A percentile compares a stretch with the other conserved stretches of the same genome.
phyloP scores from a whole-genome alignment of 805 yeast species.

The Scheffersomyces amazonensis region DNA sequence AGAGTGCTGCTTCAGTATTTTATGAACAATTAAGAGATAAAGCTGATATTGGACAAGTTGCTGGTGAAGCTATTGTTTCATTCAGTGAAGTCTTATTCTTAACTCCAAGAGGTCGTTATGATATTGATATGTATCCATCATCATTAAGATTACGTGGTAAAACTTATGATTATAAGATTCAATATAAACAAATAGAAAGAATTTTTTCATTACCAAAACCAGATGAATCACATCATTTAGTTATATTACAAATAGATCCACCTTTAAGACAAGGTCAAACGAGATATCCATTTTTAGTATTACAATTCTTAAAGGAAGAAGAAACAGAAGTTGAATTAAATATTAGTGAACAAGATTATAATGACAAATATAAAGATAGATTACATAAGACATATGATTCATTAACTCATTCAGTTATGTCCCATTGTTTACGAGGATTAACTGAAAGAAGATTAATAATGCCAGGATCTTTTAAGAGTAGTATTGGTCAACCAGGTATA shows the following conservation, averaged over 20 bases:
- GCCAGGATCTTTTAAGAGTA: constrained; percentile 79
- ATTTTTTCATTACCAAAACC: constrained; percentile 91
- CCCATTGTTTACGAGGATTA: constrained; percentile 85
- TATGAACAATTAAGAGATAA: constrained; percentile 88
- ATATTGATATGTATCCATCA: constrained; percentile 86
- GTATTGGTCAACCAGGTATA: constrained; percentile 79
- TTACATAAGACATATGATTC: constrained; percentile 77
- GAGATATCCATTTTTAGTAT: constrained; percentile 84
- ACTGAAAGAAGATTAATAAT: constrained; percentile 81
- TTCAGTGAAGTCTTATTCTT: constrained; percentile 87
- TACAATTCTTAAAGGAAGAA: constrained; percentile 88
- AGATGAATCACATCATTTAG: constrained; percentile 85
- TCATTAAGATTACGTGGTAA: constrained; percentile 93
- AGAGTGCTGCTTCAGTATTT: constrained; percentile 77
- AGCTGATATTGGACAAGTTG: constrained; percentile 91
- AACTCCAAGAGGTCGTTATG: constrained; percentile 98
- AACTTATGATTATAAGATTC: constrained; percentile 95
- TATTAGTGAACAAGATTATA: constrained; percentile 77
- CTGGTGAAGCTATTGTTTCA: constrained; percentile 93
- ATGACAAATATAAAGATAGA: constrained; percentile 69
- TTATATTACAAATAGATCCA: constrained; percentile 91
- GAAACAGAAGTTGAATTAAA: constrained; percentile 88
- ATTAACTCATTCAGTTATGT: constrained; percentile 80
- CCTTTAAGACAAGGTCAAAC: constrained; percentile 99
- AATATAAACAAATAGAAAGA: constrained; percentile 84